Evolutionary conservation across 1,284 basidiomycete genomes (phyloP), one percentile per base, ranked within the genome.

Genomic region (Sporisorium graminicola): DNA sequence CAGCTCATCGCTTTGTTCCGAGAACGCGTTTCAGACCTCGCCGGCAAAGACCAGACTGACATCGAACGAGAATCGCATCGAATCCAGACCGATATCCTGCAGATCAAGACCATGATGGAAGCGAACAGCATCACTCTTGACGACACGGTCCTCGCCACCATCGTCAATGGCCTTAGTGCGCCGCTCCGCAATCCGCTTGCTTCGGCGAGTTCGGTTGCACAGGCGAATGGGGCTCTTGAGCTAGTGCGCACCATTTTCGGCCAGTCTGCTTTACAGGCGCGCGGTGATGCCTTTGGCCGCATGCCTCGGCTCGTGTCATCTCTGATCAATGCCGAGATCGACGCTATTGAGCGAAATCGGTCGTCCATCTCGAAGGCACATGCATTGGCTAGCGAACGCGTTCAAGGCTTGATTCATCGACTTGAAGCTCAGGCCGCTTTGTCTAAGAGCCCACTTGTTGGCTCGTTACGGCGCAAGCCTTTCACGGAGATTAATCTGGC

Each of bases 61-160:
- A 13, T 54, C 10, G 37, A 60, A 26, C 42, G 22, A 2, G 53
- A 55, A 31, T 57, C 57, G 20, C 40, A 53, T n/a, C 26, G 52
- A 7, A 26, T 74, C 0, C 58, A 62, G 37, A n/a, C 12, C 12
- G 22, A 56, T 4, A 58, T 74, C 13, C 22, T 68, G 22, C 18
- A 52, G 40, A 54, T 60, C 50, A 61, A 62, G 24, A 26, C 58
- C 0, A 31, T 18, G 5, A 77, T 77, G 74, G 60, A 69, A 5
- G 47, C 44, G 2, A n/a, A 66, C 31, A 24, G 24, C 26, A 24
- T 77, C 5, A 6, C 33, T 0, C 44, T 66, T 5, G 74, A 77
- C 24, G 66, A 77, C n/a, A 69, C 29, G 1, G 63, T 69, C n/a
- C 52, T 77, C 2, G 59, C 74, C 2, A 64, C 74, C 26, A 20